Conservation (phyloP, 129 eudicot species). For the Flaveria sonorensis region DNA sequence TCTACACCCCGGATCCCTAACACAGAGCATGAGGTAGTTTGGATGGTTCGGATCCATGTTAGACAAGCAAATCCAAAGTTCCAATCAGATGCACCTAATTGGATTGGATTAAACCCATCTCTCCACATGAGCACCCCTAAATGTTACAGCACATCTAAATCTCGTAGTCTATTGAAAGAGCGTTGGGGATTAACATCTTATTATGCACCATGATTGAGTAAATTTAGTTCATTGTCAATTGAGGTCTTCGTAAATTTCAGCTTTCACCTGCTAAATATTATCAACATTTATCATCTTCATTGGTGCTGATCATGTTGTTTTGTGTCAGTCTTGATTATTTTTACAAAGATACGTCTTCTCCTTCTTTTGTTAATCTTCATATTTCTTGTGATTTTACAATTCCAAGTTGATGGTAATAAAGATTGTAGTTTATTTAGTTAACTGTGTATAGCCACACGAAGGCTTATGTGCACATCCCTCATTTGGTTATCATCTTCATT, state of each 20-base stretch:
- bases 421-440: background rate
- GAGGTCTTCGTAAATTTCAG: background rate
- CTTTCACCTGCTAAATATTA: conserved; percentile 3
- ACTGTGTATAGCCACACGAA: conserved; percentile 2
- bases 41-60: background rate
- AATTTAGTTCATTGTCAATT: background rate
- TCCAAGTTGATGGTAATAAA: background rate
- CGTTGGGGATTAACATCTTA: background rate
- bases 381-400: background rate
- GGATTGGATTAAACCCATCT: background rate
- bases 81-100: background rate
- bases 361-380: background rate
- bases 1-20: no score
- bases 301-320: background rate
- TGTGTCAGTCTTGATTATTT: background rate
- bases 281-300: background rate
- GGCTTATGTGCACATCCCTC: conserved; percentile 17
- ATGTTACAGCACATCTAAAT: background rate
- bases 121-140: background rate
- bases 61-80: background rate
- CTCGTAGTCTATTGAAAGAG: background rate
- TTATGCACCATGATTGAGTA: background rate
- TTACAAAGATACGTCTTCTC: background rate
- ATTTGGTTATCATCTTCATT: background rate
- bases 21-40: background rate